Conservation (phyloP, 73 alveolate genomes). For the Tetrahymena elliotti region DNA sequence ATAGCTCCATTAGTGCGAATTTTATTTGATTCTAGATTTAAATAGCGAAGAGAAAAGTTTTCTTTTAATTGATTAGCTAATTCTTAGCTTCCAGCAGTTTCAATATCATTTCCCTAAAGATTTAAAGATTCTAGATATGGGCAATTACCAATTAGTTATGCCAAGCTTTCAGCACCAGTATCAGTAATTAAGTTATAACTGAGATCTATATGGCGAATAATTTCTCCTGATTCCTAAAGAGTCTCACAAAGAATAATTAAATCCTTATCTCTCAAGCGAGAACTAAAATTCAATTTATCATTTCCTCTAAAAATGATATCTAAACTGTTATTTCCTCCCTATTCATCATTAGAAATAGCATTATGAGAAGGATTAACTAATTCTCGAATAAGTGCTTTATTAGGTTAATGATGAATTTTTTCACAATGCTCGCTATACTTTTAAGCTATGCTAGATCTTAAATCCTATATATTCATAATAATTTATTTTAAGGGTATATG, state of each 20-base stretch:
- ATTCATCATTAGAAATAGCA: background rate
- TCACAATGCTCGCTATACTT: background rate
- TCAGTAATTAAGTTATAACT: constrained; percentile 82
- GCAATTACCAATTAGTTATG: constrained; percentile 69
- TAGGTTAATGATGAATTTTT: background rate
- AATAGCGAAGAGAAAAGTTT: constrained; percentile 65
- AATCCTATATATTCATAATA: background rate
- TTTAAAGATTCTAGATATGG: constrained; percentile 81
- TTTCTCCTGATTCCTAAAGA: constrained; percentile 67
- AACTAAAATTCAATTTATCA: constrained; percentile 62
- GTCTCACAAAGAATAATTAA: constrained; percentile 53
- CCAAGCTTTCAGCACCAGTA: constrained; percentile 84
- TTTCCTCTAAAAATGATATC: constrained; percentile 70
- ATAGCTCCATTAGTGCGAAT: constrained; percentile 92
- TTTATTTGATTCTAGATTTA: constrained; percentile 78
- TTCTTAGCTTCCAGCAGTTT: constrained; percentile 83
- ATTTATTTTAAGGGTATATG: background rate
- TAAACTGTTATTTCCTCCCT: background rate
- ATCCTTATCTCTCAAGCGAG: constrained; percentile 59
- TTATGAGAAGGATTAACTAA: background rate
- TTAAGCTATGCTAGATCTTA: background rate
- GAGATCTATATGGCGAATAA: constrained; percentile 83
- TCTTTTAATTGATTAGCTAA: constrained; percentile 81
- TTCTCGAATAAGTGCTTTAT: background rate
- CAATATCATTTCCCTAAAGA: constrained; percentile 85